Evolutionary conservation across 495 filamentous ascomycete genomes (phyloP).

Genomic region (Ascodesmis nigricans): DNA sequence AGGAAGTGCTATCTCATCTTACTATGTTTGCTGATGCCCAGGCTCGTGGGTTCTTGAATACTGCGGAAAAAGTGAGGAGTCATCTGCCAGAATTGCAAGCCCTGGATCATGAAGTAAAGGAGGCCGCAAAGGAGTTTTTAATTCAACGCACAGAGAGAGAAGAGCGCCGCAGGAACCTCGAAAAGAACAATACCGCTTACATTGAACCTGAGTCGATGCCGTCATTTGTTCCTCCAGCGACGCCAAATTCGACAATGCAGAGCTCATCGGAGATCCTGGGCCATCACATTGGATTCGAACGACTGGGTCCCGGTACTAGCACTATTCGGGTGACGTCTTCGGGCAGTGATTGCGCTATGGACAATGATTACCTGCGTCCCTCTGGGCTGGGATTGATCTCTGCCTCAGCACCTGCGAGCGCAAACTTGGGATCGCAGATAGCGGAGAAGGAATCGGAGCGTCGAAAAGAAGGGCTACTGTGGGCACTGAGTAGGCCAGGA

Average conservation of each 20-base stretch:
- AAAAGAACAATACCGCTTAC: slow-evolving; percentile 70
- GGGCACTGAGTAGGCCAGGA: slow-evolving; percentile 81
- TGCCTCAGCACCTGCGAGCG: slow-evolving; percentile 24
- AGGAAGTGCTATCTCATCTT: slow-evolving; percentile 85
- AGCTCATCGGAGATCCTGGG: slow-evolving; percentile 17
- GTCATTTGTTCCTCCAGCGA: slow-evolving; percentile 17
- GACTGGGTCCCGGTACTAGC: slow-evolving; percentile 19
- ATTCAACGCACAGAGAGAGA: slow-evolving; percentile 81
- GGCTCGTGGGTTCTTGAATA: slow-evolving; percentile 55
- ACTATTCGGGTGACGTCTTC: slow-evolving; percentile 19
- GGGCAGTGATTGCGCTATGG: slow-evolving; percentile 11
- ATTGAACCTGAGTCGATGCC: slow-evolving; percentile 43
- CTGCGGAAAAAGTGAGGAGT: slow-evolving; percentile 68
- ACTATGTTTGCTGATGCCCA: slow-evolving; percentile 89
- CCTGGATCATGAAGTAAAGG: slow-evolving; percentile 67
- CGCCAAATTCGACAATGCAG: slow-evolving; percentile 4
- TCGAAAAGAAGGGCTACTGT: slow-evolving; percentile 79
- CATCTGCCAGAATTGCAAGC: slow-evolving; percentile 83
- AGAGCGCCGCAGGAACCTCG: slow-evolving; percentile 68
- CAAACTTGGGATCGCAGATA: slow-evolving; percentile 10
- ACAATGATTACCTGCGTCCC: slow-evolving; percentile 15
- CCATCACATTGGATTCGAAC: slow-evolving; percentile 19
- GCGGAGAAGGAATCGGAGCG: slow-evolving; percentile 27
- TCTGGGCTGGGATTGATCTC: slow-evolving; percentile 9
- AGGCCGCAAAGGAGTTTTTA: slow-evolving; percentile 88